phyloP scores from a whole-genome alignment of 352 stramenopile genomes.

The Blastocystis sp. region DNA sequence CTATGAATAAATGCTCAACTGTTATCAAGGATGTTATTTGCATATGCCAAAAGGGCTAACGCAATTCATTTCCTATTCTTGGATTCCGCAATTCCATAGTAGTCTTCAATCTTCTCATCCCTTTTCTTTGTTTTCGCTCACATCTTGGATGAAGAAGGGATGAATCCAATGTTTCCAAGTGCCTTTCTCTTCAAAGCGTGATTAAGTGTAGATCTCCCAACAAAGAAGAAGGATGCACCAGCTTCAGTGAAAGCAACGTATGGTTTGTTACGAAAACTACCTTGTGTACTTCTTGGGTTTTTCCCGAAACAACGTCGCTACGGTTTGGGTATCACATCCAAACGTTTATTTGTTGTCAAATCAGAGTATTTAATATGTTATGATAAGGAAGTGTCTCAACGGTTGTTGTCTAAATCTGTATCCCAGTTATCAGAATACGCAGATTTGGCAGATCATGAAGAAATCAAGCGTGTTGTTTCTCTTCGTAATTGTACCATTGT shows the following conservation, averaged over 20 bases:
- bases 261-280: constrained; percentile 38
- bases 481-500: constrained; percentile 23
- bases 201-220: neutral
- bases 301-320: neutral
- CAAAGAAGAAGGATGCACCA: neutral
- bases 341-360: constrained; percentile 60
- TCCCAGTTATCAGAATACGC: constrained; percentile 8
- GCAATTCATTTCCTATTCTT: neutral
- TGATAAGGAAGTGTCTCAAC: constrained; percentile 26
- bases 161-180: neutral
- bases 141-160: neutral
- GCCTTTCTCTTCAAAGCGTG: too few species aligned
- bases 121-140: too few species aligned
- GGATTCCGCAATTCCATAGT: too few species aligned
- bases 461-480: constrained; percentile 50
- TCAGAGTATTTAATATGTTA: constrained; percentile 63
- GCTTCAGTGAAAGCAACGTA: constrained; percentile 11
- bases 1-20: too few species aligned
- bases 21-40: too few species aligned
- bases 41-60: neutral
- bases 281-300: constrained; percentile 46
- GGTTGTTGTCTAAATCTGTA: neutral
- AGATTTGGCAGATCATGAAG: constrained; percentile 12
- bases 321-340: constrained; percentile 35
- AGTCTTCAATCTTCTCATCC: too few species aligned